A percentile compares a stretch with the other conserved stretches of the same genome.
These are phyloP conservation scores for Wickerhamomyces canadensis DNA, from an alignment of 805 yeast genomes.

Conservation along the genomic window DNA sequence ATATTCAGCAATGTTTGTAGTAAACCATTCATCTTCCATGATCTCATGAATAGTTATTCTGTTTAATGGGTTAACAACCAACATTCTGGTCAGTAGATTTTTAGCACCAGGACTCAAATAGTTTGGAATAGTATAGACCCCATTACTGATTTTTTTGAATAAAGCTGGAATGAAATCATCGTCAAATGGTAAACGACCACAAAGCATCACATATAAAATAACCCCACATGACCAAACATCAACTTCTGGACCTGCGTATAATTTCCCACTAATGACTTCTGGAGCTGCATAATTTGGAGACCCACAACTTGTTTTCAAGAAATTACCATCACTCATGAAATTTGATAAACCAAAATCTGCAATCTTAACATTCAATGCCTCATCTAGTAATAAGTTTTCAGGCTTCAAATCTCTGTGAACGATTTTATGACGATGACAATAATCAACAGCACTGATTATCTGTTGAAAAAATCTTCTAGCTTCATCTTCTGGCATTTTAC, in stretches of 20 bases:
- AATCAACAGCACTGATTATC: slow-evolving; percentile 92
- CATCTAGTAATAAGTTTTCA: slow-evolving; percentile 85
- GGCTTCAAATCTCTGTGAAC: slow-evolving; percentile 97
- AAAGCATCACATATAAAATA: slow-evolving; percentile 88
- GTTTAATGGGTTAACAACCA: slow-evolving; percentile 90
- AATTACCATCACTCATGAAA: slow-evolving; percentile 97
- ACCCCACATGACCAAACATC: slow-evolving; percentile 99
- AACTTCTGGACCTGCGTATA: slow-evolving; percentile 97
- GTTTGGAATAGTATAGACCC: slow-evolving; percentile 87
- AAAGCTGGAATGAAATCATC: slow-evolving; percentile 94
- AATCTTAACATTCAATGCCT: slow-evolving; percentile 84
- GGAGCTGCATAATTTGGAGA: slow-evolving; percentile 98
- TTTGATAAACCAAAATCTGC: slow-evolving; percentile 95
- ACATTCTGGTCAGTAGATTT: slow-evolving; percentile 76
- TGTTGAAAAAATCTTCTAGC: slow-evolving; percentile 94
- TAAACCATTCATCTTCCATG: slow-evolving; percentile 93
- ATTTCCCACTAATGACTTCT: slow-evolving; percentile 89
- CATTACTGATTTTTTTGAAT: slow-evolving; percentile 87
- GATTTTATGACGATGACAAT: slow-evolving; percentile 93
- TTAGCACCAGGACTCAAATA: slow-evolving; percentile 84
- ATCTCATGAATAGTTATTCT: slow-evolving; percentile 91
- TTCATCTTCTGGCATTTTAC: slow-evolving; percentile 86
- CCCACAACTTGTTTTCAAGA: slow-evolving; percentile 91
- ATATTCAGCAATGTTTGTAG: slow-evolving; percentile 72
- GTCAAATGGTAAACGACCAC: slow-evolving; percentile 93